Evolutionary conservation across 805 yeast genomes (phyloP).

Genomic region (Saturnispora serradocipensis): DNA sequence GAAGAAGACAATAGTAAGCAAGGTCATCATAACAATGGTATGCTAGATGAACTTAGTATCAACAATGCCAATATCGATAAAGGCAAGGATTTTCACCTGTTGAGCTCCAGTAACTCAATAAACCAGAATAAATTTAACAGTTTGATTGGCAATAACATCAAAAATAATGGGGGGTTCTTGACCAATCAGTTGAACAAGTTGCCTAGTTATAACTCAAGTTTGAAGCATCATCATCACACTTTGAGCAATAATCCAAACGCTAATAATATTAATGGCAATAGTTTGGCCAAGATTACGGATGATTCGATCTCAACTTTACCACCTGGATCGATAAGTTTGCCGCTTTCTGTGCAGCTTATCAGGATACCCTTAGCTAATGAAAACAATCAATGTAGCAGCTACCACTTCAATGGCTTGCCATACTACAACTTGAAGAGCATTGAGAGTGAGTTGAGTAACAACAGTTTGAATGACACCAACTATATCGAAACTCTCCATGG

Average conservation of each 20-base stretch:
- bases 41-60: neutral
- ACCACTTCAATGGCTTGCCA: conserved; percentile 33
- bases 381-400: conserved; percentile 16
- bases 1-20: neutral
- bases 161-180: conserved; percentile 26
- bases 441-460: conserved; percentile 17
- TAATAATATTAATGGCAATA: neutral
- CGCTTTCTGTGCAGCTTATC: conserved; percentile 21
- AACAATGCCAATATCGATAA: neutral
- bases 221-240: conserved; percentile 24
- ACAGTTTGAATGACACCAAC: conserved; percentile 26
- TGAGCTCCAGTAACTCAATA: neutral
- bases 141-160: conserved; percentile 29
- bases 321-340: conserved; percentile 17
- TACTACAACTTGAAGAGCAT: conserved; percentile 27
- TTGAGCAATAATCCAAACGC: neutral
- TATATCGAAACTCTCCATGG: conserved; percentile 44
- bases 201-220: conserved; percentile 28
- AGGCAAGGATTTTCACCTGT: neutral
- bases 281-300: conserved; percentile 18
- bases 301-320: conserved; percentile 21
- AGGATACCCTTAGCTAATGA: conserved; percentile 21
- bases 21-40: neutral
- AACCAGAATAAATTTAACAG: neutral
- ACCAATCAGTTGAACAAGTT: conserved; percentile 24